Base-by-base conservation (phyloP, 2,329 filamentous ascomycete genomes). In the Nemania bipapillata region DNA sequence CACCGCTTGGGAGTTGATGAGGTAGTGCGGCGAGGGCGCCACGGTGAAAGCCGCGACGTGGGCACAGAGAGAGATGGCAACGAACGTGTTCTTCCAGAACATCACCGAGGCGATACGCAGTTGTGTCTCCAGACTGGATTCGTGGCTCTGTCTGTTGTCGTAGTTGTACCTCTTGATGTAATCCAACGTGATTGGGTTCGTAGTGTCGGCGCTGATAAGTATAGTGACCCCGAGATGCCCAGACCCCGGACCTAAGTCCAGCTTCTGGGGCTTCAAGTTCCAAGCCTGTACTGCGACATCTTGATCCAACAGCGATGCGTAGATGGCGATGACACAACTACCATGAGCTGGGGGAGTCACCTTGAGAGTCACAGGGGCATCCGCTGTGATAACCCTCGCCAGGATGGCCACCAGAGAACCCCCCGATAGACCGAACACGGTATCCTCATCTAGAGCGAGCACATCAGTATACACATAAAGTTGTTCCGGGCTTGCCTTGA, bases 381-480 rank as follows among this genome's bases (percentile, higher is more conserved):
- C 53, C 6, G 53, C 53, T 11, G 53, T 56, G 1, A 56, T n/a
- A 22, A 56, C 53, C 53, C 53, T n/a, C n/a, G 53, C 53, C 4
- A 56, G 30, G 32, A 40, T 26, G 15, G 32, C 26, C 8, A 40
- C 32, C 11, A 22, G n/a, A 20, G 15, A 22, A n/a, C n/a, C n/a
- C n/a, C n/a, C n/a, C n/a, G n/a, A n/a, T n/a, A n/a, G n/a, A n/a
- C n/a, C n/a, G n/a, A n/a, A n/a, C n/a, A n/a, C n/a, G n/a, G n/a
- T n/a, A n/a, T n/a, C n/a, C n/a, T n/a, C n/a, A 2, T 24, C 20
- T 12, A 56, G 17, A 12, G 53, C 53, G 17, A 56, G 32, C 15
- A 56, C 53, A 40, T 56, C 53, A 8, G 53, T 40, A 20, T 56
- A 56, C 7, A 56, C 8, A 7, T 56, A 49, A n/a, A n/a, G n/a